Evolutionary conservation across 768 basidiomycete genomes (phyloP).

Genomic region (Hydnomerulius pinastri): DNA sequence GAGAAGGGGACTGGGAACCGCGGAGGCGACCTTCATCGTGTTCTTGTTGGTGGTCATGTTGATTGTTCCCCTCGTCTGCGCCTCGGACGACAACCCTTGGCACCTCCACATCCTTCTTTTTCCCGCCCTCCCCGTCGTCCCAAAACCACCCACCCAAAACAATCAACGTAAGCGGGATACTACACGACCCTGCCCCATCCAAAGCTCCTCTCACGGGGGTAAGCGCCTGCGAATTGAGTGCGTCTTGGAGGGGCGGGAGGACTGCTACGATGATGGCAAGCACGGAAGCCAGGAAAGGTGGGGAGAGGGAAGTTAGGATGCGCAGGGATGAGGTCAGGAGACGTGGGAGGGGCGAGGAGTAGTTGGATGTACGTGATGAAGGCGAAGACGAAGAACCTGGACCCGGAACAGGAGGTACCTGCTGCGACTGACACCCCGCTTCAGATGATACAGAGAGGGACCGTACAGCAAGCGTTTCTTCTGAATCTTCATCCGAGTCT

Average conservation of each 20-base stretch:
- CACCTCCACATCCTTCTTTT: neutral
- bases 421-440: too few species aligned
- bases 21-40: neutral
- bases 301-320: conserved; percentile 71
- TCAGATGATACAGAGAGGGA: too few species aligned
- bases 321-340: neutral
- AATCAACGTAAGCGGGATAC: conserved; percentile 86
- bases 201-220: conserved; percentile 70
- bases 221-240: conserved; percentile 59
- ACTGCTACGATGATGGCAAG: conserved; percentile 77
- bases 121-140: conserved; percentile 20
- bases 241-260: conserved; percentile 71
- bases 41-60: too few species aligned
- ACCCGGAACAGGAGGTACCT: too few species aligned
- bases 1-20: conserved; percentile 1
- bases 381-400: neutral
- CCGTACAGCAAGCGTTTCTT: too few species aligned
- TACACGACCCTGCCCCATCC: conserved; percentile 67
- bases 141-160: conserved; percentile 95
- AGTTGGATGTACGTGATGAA: neutral
- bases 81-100: too few species aligned
- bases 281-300: conserved; percentile 81
- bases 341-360: neutral
- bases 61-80: too few species aligned
- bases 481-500: too few species aligned